Base-by-base conservation (phyloP, 75 land plant species). In the Gnetum montanum region DNA sequence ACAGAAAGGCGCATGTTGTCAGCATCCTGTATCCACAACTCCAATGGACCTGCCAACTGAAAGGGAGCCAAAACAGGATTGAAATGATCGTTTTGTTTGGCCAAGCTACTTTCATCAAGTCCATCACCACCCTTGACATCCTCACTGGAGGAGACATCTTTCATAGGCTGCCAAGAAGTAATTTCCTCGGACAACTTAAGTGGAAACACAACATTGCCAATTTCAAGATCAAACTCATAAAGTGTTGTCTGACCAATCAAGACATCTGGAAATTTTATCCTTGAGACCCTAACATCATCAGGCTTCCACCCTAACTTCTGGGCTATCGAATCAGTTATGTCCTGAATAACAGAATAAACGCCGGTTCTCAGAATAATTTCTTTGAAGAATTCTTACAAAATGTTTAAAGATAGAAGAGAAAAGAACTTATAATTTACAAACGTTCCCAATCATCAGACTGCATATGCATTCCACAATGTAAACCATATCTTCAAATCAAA, bases 171-270 rank as follows among this genome's bases (percentile, higher is more conserved):
- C 96, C 96, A 94, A 12, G 74, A 28, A n/a, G 63, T 73, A 25
- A 89, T 72, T 46, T 94, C 91, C 72, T 94, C 98, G 25, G 88
- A 63, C 24, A 94, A 64, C 70, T 73, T 80, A 22, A 94, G 62
- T 6, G 98, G 98, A 31, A 83, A 13, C 4, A 83, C 67, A 53
- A 47, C 61, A 27, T 77, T 81, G 23, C 74, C 96, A 4, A 94
- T 58, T 62, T 89, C 76, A 5, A 94, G 60, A 46, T 94, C 91
- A 41, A 94, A 94, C 56, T 94, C 98, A 44, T 85, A 85, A 3
- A 81, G 81, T 45, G 90, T 77, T 3, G 95, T 74, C 26, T 83
- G 82, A 31, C 98, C 98, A 31, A 89, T 74, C 34, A 60, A 44
- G 5, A 95, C 80, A 38, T 89, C 96, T 46, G 78, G 49, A 1